Evolutionary conservation across 83 land plant species (phyloP).

Genomic region (Picea abies): DNA sequence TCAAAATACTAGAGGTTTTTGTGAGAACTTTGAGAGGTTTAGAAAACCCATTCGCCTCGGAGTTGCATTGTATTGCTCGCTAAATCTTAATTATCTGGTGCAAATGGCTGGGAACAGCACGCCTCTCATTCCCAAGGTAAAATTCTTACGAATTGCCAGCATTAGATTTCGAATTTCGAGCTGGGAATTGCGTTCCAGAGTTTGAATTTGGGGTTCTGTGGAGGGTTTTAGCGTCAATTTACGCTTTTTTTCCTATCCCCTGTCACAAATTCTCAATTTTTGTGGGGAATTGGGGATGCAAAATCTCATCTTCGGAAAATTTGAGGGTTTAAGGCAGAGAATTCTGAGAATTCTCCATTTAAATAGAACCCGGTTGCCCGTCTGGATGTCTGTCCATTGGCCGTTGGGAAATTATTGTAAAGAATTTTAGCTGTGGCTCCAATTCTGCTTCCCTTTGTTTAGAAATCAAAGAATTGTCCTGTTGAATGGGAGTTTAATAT

Average conservation of each 20-base stretch:
- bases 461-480: not conserved
- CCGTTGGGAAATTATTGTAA: too few relatives aligned
- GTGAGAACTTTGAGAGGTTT: conserved; percentile 11
- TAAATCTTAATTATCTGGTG: too few relatives aligned
- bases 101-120: too few relatives aligned
- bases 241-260: not conserved
- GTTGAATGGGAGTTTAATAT: not conserved
- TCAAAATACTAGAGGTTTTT: not conserved
- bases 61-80: not conserved
- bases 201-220: not conserved
- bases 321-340: not conserved
- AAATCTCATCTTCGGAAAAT: not conserved
- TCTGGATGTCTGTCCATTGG: too few relatives aligned
- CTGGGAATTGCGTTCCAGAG: not conserved
- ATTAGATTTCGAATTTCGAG: not conserved
- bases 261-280: too few relatives aligned
- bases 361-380: too few relatives aligned
- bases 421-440: not conserved
- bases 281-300: too few relatives aligned
- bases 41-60: not conserved
- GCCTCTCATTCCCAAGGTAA: conserved; percentile 4
- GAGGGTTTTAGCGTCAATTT: not conserved
- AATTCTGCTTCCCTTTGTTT: not conserved
- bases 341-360: too few relatives aligned
- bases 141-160: not conserved